Evolutionary conservation across 345 rosid species (phyloP).

Genomic region (Bruguiera sexangula): DNA sequence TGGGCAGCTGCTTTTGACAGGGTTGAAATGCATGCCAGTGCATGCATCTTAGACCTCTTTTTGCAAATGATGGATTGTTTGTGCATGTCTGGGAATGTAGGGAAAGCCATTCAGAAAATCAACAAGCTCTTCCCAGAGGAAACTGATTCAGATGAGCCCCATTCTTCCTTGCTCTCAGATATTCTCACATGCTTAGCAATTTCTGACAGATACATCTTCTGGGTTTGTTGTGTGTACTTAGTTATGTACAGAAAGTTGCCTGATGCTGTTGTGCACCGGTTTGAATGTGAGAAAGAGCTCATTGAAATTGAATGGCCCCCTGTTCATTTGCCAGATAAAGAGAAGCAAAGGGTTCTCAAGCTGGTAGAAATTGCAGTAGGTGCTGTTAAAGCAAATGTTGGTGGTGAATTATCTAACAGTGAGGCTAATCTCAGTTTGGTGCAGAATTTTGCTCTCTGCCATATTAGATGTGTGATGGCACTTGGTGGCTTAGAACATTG

Average conservation of each 20-base stretch:
- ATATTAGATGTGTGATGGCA: constrained; percentile 53
- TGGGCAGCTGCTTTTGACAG: constrained; percentile 38
- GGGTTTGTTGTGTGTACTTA: constrained; percentile 98
- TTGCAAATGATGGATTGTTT: constrained; percentile 85
- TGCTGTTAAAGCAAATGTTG: constrained; percentile 32
- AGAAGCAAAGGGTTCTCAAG: constrained; percentile 50
- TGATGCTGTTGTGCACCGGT: constrained; percentile 53
- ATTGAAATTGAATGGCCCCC: constrained; percentile 71
- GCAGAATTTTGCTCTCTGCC: constrained; percentile 58
- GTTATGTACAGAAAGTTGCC: constrained; percentile 97
- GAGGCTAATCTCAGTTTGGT: constrained; percentile 34
- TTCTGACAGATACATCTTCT: constrained; percentile 93
- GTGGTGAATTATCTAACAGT: constrained; percentile 24
- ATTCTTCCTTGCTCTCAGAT: constrained; percentile 60
- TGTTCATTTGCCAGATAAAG: constrained; percentile 44
- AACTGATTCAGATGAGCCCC: constrained; percentile 56
- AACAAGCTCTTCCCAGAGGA: constrained; percentile 37
- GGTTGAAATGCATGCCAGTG: constrained; percentile 49
- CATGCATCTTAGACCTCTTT: constrained; percentile 80
- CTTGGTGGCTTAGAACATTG: constrained; percentile 44
- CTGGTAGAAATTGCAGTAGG: constrained; percentile 48
- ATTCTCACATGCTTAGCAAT: constrained; percentile 75
- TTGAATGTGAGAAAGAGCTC: constrained; percentile 79
- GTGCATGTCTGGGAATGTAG: constrained; percentile 69
- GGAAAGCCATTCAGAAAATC: constrained; percentile 58